Evolutionary conservation across 345 rosid species (phyloP), one percentile per base, ranked within the genome.

Genomic region (Geranium brycei): DNA sequence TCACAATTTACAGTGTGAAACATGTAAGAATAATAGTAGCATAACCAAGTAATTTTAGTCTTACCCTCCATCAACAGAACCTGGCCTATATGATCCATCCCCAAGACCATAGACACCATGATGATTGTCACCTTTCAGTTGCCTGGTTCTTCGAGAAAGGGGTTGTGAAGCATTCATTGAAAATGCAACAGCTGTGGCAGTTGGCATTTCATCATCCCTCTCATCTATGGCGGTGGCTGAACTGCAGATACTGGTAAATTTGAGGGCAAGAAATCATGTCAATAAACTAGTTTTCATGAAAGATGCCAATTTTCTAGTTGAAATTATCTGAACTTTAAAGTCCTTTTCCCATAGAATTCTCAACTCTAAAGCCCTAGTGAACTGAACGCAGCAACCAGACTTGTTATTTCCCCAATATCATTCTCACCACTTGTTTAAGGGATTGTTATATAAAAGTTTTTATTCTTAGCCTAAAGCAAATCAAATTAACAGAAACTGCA

Each of bases 101-200:
- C 68, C 76, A 68, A 75, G 67, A 69, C 96, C 88, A 65, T 72
- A 78, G 69, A 66, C 71, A 62, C 83, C 79, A 78, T 81, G 73
- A 69, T 84, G 86, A 77, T 78, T 81, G 69, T 90, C 98, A 73
- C 84, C 86, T 77, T 83, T 90, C 75, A 85, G 78, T 69, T 77
- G 73, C 72, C 91, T 89, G 58, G 99, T 93, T 80, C 99, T 88
- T 71, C 96, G 85, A 67, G 99, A 93, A 31, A 86, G 77, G 61
- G 97, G 85, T 59, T 85, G 99, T n/a, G 87, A 86, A 73, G 72
- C 75, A 77, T 75, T 88, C 66, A 78, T 79, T 30, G 81, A 71
- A 74, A 80, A 78, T 64, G 90, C 82, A 74, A 82, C 81, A 77
- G 86, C 97, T 60, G 84, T 78, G 18, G 90, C 86, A 56, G 96